phyloP scores from a whole-genome alignment of 805 yeast species.

The Candida sanyiensis region DNA sequence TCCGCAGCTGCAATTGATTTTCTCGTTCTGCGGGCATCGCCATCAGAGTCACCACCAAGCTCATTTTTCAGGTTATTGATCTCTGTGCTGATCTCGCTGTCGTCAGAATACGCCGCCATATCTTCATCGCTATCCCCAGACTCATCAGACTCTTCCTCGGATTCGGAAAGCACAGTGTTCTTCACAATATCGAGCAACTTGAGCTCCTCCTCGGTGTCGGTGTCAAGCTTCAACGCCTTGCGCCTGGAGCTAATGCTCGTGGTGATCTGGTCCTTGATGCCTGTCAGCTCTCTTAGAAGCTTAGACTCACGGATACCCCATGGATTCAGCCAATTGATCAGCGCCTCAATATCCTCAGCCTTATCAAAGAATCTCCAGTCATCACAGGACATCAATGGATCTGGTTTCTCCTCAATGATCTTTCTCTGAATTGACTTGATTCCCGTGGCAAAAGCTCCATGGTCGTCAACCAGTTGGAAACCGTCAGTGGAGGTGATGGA shows the following conservation, averaged over 20 bases:
- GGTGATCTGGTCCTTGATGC: slow-evolving; percentile 46
- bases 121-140: slow-evolving; percentile 10
- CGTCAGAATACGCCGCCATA: slow-evolving; percentile 10
- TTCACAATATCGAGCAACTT: slow-evolving; percentile 36
- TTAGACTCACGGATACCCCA: slow-evolving; percentile 71
- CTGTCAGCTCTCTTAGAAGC: slow-evolving; percentile 54
- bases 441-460: slow-evolving; percentile 29
- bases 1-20: slow-evolving; percentile 23
- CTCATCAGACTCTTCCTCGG: slow-evolving; percentile 27
- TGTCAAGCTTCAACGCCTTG: slow-evolving; percentile 44
- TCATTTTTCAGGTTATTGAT: slow-evolving; percentile 11
- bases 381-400: slow-evolving; percentile 42
- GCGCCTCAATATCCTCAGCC: slow-evolving; percentile 46
- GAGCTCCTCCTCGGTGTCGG: slow-evolving; percentile 36
- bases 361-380: slow-evolving; percentile 73
- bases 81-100: slow-evolving; percentile 10
- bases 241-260: slow-evolving; percentile 55
- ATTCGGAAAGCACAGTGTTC: slow-evolving; percentile 31
- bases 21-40: slow-evolving; percentile 24
- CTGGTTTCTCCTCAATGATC: slow-evolving; percentile 59
- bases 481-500: slow-evolving; percentile 48
- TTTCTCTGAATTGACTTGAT: slow-evolving; percentile 44
- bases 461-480: slow-evolving; percentile 29
- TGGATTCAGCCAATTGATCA: slow-evolving; percentile 64
- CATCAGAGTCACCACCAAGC: background rate